Conservation (phyloP, 805 yeast species). For the Zygosaccharomyces lentus region DNA sequence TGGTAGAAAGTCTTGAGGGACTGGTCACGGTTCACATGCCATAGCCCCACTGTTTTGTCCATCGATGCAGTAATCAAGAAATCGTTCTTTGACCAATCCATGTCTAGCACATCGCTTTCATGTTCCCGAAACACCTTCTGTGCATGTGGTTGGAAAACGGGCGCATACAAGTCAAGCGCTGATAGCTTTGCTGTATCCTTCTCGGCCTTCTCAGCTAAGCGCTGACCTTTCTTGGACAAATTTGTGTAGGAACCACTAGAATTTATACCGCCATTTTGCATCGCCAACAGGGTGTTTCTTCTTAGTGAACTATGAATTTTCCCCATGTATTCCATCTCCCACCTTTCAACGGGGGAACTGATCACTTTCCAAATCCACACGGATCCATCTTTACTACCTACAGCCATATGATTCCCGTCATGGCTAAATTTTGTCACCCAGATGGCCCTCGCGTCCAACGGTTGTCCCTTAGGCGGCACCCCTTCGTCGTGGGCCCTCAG, state of each 20-base stretch:
- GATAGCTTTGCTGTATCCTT: constrained; percentile 3
- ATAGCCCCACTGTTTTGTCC: constrained; percentile 76
- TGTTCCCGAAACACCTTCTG: constrained; percentile 61
- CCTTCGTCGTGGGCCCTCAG: constrained; percentile 33
- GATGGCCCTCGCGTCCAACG: constrained; percentile 42
- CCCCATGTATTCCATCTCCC: constrained; percentile 37
- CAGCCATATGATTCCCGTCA: constrained; percentile 81
- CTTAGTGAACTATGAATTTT: constrained; percentile 13
- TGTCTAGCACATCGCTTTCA: constrained; percentile 59
- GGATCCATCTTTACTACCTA: constrained; percentile 72
- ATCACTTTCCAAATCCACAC: constrained; percentile 78
- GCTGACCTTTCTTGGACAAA: constrained; percentile 1
- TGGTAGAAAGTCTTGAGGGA: constrained; percentile 65
- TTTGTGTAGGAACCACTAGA: constrained; percentile 1
- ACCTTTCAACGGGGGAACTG: constrained; percentile 63
- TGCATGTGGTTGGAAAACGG: constrained; percentile 73
- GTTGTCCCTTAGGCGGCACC: constrained; percentile 6
- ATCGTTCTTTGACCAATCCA: constrained; percentile 86
- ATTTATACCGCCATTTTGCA: constrained; percentile 5
- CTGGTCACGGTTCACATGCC: constrained; percentile 72
- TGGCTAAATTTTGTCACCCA: constrained; percentile 68
- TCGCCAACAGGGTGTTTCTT: constrained; percentile 10
- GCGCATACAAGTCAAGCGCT: constrained; percentile 46
- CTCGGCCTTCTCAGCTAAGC: constrained; percentile 3
- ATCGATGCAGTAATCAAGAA: constrained; percentile 76